These are phyloP conservation scores for Debaryomycetaceae sp. DNA, from an alignment of 1,139 yeast species.

Conservation along the genomic window DNA sequence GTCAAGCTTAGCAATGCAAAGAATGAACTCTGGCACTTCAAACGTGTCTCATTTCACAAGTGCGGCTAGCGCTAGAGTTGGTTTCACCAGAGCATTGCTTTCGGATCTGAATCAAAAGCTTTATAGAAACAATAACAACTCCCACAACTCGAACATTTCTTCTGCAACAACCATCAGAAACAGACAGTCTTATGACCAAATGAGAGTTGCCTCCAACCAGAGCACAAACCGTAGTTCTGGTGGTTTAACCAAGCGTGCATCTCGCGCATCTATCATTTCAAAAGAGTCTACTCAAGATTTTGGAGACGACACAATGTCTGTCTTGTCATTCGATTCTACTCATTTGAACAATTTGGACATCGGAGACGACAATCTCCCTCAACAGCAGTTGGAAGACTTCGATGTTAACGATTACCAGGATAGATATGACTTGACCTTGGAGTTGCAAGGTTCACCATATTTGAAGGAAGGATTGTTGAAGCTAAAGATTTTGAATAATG, in stretches of 20 bases:
- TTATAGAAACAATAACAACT: slow-evolving; percentile 21
- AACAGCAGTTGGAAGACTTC: slow-evolving; percentile 32
- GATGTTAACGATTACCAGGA: slow-evolving; percentile 46
- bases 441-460: slow-evolving; percentile 73
- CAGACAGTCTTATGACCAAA: slow-evolving; percentile 30
- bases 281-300: slow-evolving; percentile 20
- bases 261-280: slow-evolving; percentile 36
- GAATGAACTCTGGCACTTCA: slow-evolving; percentile 31
- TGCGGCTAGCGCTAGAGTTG: slow-evolving; percentile 25
- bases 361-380: slow-evolving; percentile 9
- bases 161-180: slow-evolving; percentile 17
- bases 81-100: slow-evolving; percentile 42
- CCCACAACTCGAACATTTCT: slow-evolving; percentile 17
- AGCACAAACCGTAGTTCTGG: background rate
- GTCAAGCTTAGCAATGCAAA: slow-evolving; percentile 27
- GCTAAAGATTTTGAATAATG: slow-evolving; percentile 44
- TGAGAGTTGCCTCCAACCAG: slow-evolving; percentile 12
- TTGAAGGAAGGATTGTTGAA: slow-evolving; percentile 71
- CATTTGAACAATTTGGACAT: slow-evolving; percentile 19
- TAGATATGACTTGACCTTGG: slow-evolving; percentile 56
- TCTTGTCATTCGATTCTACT: slow-evolving; percentile 34
- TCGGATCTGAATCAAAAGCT: slow-evolving; percentile 26
- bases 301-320: slow-evolving; percentile 37
- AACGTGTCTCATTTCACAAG: slow-evolving; percentile 24
- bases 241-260: slow-evolving; percentile 12